These are phyloP conservation scores for Saccharomyces uvarum DNA, from an alignment of 1,139 yeast genomes.

Conservation along the genomic window DNA sequence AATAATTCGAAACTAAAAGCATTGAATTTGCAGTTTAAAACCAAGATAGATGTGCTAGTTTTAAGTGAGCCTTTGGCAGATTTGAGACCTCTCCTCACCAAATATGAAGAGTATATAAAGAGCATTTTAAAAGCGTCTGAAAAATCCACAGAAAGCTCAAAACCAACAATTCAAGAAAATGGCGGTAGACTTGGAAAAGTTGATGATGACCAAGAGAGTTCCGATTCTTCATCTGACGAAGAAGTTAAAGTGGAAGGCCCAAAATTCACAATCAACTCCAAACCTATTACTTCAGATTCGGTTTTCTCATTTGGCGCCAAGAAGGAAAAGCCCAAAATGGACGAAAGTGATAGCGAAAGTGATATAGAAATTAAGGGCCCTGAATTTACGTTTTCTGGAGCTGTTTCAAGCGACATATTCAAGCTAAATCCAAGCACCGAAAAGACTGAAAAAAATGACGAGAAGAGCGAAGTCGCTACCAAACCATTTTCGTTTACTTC, in stretches of 20 bases:
- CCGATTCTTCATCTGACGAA: constrained; percentile 24
- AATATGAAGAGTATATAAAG: constrained; percentile 47
- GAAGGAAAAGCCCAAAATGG: constrained; percentile 37
- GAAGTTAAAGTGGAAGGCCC: constrained; percentile 60
- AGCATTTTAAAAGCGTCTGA: constrained; percentile 7
- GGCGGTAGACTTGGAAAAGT: background rate
- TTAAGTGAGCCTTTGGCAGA: constrained; percentile 47
- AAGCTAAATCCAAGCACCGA: constrained; percentile 32
- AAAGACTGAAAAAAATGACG: constrained; percentile 7
- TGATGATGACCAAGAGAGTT: background rate
- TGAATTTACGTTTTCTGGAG: constrained; percentile 46
- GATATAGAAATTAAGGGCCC: constrained; percentile 59
- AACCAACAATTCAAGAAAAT: background rate
- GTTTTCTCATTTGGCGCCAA: constrained; percentile 53
- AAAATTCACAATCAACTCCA: constrained; percentile 43
- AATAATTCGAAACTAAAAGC: constrained; percentile 46
- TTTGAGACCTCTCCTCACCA: constrained; percentile 48
- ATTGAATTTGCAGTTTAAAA: constrained; percentile 56
- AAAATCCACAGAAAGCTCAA: background rate
- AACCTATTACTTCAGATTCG: constrained; percentile 50
- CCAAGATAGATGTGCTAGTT: constrained; percentile 41
- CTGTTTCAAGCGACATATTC: constrained; percentile 43
- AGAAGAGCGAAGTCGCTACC: constrained; percentile 11
- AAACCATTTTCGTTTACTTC: constrained; percentile 5
- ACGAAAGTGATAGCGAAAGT: constrained; percentile 46